Evolutionary conservation across 1,139 yeast genomes (phyloP), one percentile per base, ranked within the genome.

Genomic region (Sugiyamaella castrensis): DNA sequence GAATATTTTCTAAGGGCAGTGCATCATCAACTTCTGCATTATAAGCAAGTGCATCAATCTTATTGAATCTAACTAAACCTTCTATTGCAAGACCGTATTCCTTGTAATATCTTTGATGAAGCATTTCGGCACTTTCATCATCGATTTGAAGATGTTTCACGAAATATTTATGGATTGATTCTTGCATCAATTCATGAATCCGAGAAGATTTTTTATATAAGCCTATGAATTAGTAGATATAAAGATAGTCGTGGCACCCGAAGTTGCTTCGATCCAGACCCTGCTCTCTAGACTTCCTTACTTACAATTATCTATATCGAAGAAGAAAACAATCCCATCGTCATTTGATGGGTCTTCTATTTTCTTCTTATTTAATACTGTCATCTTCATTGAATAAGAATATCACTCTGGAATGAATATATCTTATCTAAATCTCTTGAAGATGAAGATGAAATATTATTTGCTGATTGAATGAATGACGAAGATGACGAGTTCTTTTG

Each of bases 41-140:
- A 68, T 92, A 92, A 58, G 87, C 92, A 67, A 92, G 67, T 3
- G 97, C 97, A 64, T 91, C 87, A 26, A 89, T 87, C 53, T 81
- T 80, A 63, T 89, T 91, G 64, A 81, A 78, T 64, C 88, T 75
- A 4, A 88, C 96, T 40, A 88, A 72, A 0, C 98, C 98, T 66
- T 92, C 96, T 44, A 92, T 78, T 0, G 98, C 98, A 53, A 92
- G 75, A 0, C 98, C 98, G 61, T 89, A 92, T 40, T 87, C 84
- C 57, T 78, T 80, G 67, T 91, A 92, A 70, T 92, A 92, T 55
- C 77, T 76, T 63, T 74, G 72, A 61, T 88, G 95, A 51, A 91
- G 73, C 34, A 72, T 64, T 46, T 76, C 78, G 1, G 98, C 98
- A n/a, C 84, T 88, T 49, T 82, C 84, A 57, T 84, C 89, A 50